Base-by-base conservation (phyloP, 2,329 filamentous ascomycete genomes). In the Raffaelea albimanens region DNA sequence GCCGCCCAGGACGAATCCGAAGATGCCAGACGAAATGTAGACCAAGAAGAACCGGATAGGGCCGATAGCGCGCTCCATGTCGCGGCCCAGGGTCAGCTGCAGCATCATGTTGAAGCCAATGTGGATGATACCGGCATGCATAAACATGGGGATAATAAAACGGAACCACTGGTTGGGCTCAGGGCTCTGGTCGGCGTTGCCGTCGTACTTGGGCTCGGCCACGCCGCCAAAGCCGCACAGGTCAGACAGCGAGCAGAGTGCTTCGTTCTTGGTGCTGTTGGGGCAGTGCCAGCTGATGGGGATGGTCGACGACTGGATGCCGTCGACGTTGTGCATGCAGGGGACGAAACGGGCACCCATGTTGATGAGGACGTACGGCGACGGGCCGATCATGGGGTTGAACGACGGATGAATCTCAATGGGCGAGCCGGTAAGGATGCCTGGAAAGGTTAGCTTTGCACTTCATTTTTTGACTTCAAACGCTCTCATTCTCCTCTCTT, bases 301-400 rank as follows among this genome's bases (percentile, higher is more conserved):
- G 2, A 60, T 56, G 4, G 59, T 58, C 7, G 67, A 67, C 49
- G 78, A 71, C 58, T 83, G 82, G 33, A 90, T 72, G 42, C 72
- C 75, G 40, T 76, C 63, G 54, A 86, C 76, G 56, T 86, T 88
- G 69, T 91, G 90, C 93, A 98, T 98, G 66, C 93, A 98, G 7
- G 90, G 87, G 3, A 85, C 80, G 61, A 87, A 98, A 52, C 93
- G 83, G 38, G 90, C 87, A 50, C 93, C 93, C 87, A 98, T 95
- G 65, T 95, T 95, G 70, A 97, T 95, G 58, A 95, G 79, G 21
- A 97, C 80, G 56, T 88, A 87, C 2, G 83, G 78, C 5, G 90
- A 95, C 1, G 93, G 93, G 0, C 93, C 93, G 59, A 98, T 95
- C 88, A 98, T 95, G 50, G 87, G 85, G 67, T 97, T 98, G 70